Evolutionary conservation across 208 protist species (phyloP).

Genomic region (Leishmania braziliensis): DNA sequence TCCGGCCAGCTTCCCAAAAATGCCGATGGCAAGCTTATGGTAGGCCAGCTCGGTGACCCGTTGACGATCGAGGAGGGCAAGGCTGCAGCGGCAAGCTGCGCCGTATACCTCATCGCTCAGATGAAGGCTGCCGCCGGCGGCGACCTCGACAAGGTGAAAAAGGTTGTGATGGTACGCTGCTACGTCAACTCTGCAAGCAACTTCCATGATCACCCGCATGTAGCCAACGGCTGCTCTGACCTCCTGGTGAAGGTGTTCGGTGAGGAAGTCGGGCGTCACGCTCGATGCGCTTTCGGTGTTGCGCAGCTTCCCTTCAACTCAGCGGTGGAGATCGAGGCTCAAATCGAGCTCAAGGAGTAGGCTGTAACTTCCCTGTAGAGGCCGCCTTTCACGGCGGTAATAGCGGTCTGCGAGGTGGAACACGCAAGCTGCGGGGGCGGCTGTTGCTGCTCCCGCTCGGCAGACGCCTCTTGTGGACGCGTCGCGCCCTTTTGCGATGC

Average conservation of each 20-base stretch:
- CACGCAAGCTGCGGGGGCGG: not conserved
- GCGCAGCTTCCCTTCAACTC: constrained; percentile 70
- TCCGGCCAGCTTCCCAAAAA: constrained; percentile 81
- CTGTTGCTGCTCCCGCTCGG: not conserved
- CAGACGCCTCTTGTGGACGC: not conserved
- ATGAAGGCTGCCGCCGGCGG: constrained; percentile 64
- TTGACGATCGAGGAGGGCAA: constrained; percentile 65
- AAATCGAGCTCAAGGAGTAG: constrained; percentile 50
- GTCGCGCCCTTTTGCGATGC: not conserved
- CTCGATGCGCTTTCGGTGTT: constrained; percentile 74
- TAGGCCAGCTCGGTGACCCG: constrained; percentile 56
- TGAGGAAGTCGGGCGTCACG: constrained; percentile 65
- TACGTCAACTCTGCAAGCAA: constrained; percentile 69
- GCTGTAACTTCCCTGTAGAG: not conserved
- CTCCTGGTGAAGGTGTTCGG: constrained; percentile 73
- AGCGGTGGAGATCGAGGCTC: constrained; percentile 70
- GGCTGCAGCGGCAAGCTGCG: constrained; percentile 52
- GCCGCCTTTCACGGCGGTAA: not conserved
- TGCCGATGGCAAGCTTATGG: constrained; percentile 39
- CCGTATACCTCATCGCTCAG: constrained; percentile 52
- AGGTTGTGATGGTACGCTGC: constrained; percentile 75
- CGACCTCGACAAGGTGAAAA: constrained; percentile 67
- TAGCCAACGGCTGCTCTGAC: constrained; percentile 84
- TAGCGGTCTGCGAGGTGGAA: not conserved
- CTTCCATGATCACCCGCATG: constrained; percentile 66